Conservation (phyloP, 2,329 filamentous ascomycete species). For the Aspergillus novofumigatus region DNA sequence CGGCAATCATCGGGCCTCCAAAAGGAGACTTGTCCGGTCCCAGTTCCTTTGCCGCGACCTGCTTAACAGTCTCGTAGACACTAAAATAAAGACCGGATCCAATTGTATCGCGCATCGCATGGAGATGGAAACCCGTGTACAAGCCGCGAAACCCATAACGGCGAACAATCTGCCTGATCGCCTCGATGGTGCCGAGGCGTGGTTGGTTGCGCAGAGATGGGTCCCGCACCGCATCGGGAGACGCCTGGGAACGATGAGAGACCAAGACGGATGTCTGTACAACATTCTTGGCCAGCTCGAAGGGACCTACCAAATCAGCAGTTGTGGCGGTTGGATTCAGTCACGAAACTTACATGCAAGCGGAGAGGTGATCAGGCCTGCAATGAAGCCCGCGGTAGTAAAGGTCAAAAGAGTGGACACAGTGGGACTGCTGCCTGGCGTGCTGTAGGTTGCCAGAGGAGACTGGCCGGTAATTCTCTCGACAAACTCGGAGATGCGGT, state of each 20-base stretch:
- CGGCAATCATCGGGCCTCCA: slow-evolving; percentile 42
- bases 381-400: slow-evolving; percentile 38
- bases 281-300: slow-evolving; percentile 47
- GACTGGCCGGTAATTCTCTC: slow-evolving; percentile 39
- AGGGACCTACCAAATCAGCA: slow-evolving; percentile 34
- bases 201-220: slow-evolving; percentile 34
- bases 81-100: slow-evolving; percentile 46
- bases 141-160: slow-evolving; percentile 42
- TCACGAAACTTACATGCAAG: slow-evolving; percentile 38
- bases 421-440: slow-evolving; percentile 40
- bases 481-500: slow-evolving; percentile 37
- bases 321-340: not conserved
- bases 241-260: slow-evolving; percentile 37
- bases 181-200: slow-evolving; percentile 40
- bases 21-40: slow-evolving; percentile 41
- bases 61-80: slow-evolving; percentile 46
- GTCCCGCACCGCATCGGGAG: slow-evolving; percentile 31
- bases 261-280: slow-evolving; percentile 47
- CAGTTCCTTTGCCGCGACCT: slow-evolving; percentile 41
- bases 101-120: slow-evolving; percentile 43
- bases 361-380: slow-evolving; percentile 40
- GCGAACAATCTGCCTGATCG: slow-evolving; percentile 40
- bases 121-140: slow-evolving; percentile 45
- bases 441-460: slow-evolving; percentile 39
- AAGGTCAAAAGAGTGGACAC: slow-evolving; percentile 41